A percentile compares a stretch with the other conserved stretches of the same genome.
Evolutionary conservation across 306 rosid species (phyloP).

Genomic region (Medicago truncatula): DNA sequence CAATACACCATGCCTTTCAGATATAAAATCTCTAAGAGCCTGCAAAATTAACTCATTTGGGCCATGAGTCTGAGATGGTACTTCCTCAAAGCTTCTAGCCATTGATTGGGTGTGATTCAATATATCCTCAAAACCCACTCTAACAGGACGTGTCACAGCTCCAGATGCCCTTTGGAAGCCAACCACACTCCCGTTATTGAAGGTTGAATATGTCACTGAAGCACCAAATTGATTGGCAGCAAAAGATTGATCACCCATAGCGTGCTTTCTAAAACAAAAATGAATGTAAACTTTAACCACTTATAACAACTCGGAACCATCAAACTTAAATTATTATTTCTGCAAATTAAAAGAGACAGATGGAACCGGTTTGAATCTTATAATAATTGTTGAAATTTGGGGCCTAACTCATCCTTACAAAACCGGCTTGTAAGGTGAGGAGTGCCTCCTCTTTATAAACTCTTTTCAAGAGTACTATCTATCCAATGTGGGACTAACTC

Average conservation of each 20-base stretch:
- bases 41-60: constrained; percentile 74
- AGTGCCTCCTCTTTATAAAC: too few species aligned
- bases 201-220: constrained; percentile 68
- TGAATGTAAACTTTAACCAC: constrained; percentile 55
- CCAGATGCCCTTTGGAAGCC: constrained; percentile 71
- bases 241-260: constrained; percentile 80
- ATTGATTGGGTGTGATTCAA: constrained; percentile 61
- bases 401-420: too few species aligned
- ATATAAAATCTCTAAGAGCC: constrained; percentile 89
- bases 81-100: constrained; percentile 65
- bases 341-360: constrained; percentile 32
- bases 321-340: constrained; percentile 36
- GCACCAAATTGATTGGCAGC: constrained; percentile 80
- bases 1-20: constrained; percentile 82
- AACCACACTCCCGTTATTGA: constrained; percentile 61
- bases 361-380: constrained; percentile 17
- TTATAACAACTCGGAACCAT: constrained; percentile 48
- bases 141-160: constrained; percentile 62
- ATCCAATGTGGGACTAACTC: too few species aligned
- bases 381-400: too few species aligned
- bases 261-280: constrained; percentile 85
- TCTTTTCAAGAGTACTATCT: too few species aligned
- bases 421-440: too few species aligned
- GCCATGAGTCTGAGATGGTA: constrained; percentile 57
- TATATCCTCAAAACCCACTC: constrained; percentile 75